Conservation (phyloP, 2,329 filamentous ascomycete species). For the Ophiocordyceps sinensis region DNA sequence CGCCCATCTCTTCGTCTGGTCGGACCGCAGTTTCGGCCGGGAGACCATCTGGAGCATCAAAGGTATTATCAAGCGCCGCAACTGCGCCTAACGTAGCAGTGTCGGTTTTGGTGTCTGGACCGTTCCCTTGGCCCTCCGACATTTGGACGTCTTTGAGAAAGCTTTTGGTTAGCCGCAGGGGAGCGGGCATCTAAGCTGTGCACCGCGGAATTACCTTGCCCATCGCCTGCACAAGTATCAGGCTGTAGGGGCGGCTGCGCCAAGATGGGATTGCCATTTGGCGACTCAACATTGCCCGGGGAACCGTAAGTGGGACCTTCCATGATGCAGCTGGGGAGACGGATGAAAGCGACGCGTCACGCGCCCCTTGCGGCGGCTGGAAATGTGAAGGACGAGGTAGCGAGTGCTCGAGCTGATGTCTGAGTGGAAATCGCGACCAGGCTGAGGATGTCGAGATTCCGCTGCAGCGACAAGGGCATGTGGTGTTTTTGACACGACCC, state of each 20-base stretch:
- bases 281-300: conserved; percentile 40
- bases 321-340: conserved; percentile 25
- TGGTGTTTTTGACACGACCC: too few relatives aligned
- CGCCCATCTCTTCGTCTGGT: conserved; percentile 73
- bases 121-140: conserved; percentile 31
- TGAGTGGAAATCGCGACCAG: too few relatives aligned
- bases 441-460: too few relatives aligned
- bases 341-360: conserved; percentile 5
- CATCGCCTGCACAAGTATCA: conserved; percentile 23
- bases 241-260: conserved; percentile 38
- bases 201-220: conserved; percentile 27
- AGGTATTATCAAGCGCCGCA: conserved; percentile 43
- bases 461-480: too few relatives aligned
- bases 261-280: conserved; percentile 39
- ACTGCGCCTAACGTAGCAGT: conserved; percentile 43
- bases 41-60: conserved; percentile 53
- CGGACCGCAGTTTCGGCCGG: conserved; percentile 38
- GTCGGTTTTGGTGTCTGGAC: conserved; percentile 44
- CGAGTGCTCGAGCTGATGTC: too few relatives aligned
- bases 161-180: background rate
- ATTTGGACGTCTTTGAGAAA: conserved; percentile 41
- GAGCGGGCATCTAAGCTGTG: background rate
- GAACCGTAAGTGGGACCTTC: conserved; percentile 46
- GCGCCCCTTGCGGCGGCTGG: conserved; percentile 1
- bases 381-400: background rate